A percentile compares a stretch with the other conserved stretches of the same genome.
Conservation (phyloP, 1,284 basidiomycete genomes). For the Omphalotus olearius region DNA sequence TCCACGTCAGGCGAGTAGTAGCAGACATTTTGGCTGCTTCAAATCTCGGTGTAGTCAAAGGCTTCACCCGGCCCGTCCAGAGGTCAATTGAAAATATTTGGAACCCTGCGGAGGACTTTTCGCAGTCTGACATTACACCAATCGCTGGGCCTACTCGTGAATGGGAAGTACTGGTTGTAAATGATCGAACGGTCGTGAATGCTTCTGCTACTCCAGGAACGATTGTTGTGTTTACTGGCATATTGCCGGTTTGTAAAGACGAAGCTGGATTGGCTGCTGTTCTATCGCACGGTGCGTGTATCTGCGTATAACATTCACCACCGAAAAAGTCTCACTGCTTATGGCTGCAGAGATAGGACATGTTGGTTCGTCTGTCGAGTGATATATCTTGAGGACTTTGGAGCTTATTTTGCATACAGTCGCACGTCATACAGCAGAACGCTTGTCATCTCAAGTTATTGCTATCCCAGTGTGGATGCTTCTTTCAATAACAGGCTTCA, state of each 20-base stretch:
- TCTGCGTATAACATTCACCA: neutral
- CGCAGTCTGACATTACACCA: conserved; percentile 24
- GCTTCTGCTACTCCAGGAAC: conserved; percentile 74
- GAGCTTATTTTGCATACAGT: conserved; percentile 37
- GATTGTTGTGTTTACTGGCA: conserved; percentile 77
- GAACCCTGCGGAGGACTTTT: conserved; percentile 25
- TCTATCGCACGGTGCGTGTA: conserved; percentile 71
- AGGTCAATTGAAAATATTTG: conserved; percentile 18
- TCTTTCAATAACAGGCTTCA: conserved; percentile 54
- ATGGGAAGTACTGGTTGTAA: conserved; percentile 81
- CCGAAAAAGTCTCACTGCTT: no score
- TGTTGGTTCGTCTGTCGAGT: conserved; percentile 44
- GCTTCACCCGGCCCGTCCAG: conserved; percentile 9
- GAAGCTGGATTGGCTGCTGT: conserved; percentile 86
- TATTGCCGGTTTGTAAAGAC: conserved; percentile 75
- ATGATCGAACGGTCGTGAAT: conserved; percentile 73
- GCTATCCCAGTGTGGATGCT: conserved; percentile 45
- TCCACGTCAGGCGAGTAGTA: conserved; percentile 68
- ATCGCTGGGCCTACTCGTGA: conserved; percentile 31
- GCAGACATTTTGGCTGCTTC: conserved; percentile 71
- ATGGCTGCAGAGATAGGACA: conserved; percentile 75
- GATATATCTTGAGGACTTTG: conserved; percentile 1
- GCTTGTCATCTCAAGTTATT: conserved; percentile 57
- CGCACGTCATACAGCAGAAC: conserved; percentile 73
- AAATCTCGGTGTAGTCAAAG: conserved; percentile 61